Evolutionary conservation across 176 grass and related monocot species (phyloP), one percentile per base, ranked within the genome.

Genomic region (Aechmea fasciata): DNA sequence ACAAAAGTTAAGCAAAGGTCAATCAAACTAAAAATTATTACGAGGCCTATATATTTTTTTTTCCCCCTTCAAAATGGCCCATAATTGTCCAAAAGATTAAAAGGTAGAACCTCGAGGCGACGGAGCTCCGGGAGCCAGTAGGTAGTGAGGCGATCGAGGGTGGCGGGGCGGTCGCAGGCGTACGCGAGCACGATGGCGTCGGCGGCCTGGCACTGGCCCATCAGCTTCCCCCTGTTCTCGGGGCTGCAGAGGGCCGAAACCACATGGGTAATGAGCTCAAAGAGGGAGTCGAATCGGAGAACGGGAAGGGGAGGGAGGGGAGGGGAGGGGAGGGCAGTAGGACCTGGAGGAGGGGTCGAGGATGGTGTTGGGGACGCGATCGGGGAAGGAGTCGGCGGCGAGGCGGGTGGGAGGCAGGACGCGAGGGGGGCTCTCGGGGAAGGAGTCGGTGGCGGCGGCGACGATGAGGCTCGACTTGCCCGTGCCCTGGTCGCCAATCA

Each of bases 71-170:
- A 2, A 26, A 26, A 26, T 26, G 25, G 25, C 25, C 25, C 25
- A 26, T 26, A 26, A 26, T 26, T 26, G 25, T 26, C 25, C 25
- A 70, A 49, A 63, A 10, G 70, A 63, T 4, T 18, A 52, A 33
- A 2, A 59, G 19, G 11, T 33, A 75, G 19, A 63, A 96, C 91
- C 86, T 93, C 84, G 57, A 99, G 75, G 47, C 84, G 82, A 49
- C 94, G 83, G 65, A 99, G 84, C 80, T 99, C 94, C 1, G 94
- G 89, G 19, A 99, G 87, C 94, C 94, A 99, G 55, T 85, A 99
- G 14, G 87, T 57, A 65, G 87, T 90, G 63, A 99, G 86, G 61
- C 87, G 69, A 3, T 99, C 94, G 11, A 99, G 80, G 12, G 87
- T 93, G 72, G 87, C 29, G 11, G 87, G 89, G 29, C 84, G 75